These are phyloP conservation scores for Oryza glumipatula DNA, from an alignment of 176 grass and related monocot genomes.

Conservation along the genomic window DNA sequence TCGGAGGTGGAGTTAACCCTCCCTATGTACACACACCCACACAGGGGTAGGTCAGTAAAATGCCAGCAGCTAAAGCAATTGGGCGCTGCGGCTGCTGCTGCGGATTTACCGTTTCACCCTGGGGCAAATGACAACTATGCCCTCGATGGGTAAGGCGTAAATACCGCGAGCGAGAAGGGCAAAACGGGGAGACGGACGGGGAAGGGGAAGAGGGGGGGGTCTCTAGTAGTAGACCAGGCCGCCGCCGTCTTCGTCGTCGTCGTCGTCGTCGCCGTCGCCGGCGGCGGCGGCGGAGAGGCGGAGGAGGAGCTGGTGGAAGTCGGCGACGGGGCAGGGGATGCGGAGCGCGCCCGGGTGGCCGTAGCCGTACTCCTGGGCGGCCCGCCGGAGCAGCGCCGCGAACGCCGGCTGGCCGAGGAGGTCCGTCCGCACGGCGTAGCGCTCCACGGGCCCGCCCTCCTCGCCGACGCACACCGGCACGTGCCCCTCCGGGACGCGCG, in stretches of 20 bases:
- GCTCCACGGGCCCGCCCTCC: conserved; percentile 66
- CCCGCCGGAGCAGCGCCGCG: conserved; percentile 69
- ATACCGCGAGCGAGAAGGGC: conserved; percentile 7
- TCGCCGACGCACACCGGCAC: conserved; percentile 89
- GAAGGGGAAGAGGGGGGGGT: background rate
- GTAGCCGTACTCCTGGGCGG: conserved; percentile 96
- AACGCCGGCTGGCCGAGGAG: conserved; percentile 71
- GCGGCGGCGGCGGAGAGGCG: conserved; percentile 31
- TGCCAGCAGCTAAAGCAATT: background rate
- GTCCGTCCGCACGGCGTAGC: conserved; percentile 73
- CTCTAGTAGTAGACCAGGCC: background rate
- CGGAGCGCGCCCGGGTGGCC: conserved; percentile 80
- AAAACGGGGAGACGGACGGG: background rate
- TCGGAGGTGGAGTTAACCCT: background rate
- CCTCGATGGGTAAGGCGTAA: conserved; percentile 13
- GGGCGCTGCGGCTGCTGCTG: conserved; percentile 14
- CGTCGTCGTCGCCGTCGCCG: conserved; percentile 1
- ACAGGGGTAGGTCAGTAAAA: conserved; percentile 37
- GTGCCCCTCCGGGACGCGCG: conserved; percentile 60
- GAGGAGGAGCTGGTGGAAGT: conserved; percentile 64
- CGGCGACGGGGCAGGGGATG: conserved; percentile 75
- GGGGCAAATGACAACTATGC: conserved; percentile 22
- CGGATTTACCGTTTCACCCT: conserved; percentile 11
- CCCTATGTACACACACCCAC: conserved; percentile 38
- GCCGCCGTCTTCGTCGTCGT: no score